phyloP scores from a whole-genome alignment of 371 early-diverging fungal species.

The Dichotomocladium elegans region DNA sequence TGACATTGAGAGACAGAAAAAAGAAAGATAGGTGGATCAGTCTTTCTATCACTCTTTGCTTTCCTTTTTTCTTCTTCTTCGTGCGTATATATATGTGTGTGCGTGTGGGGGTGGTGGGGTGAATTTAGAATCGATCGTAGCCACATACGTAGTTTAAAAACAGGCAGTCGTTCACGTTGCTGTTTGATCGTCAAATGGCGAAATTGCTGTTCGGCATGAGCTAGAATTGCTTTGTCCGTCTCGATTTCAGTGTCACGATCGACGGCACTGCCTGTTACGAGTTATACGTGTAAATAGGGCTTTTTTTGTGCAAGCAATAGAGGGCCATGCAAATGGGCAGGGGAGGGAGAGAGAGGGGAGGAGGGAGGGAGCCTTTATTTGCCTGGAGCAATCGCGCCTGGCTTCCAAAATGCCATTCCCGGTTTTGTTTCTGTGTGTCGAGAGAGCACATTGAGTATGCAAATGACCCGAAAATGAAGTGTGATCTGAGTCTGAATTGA shows the following conservation, averaged over 20 bases:
- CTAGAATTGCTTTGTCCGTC: constrained; percentile 38
- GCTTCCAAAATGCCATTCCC: constrained; percentile 63
- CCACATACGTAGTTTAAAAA: constrained; percentile 52
- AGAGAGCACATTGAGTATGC: too few relatives aligned
- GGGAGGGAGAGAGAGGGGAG: too few relatives aligned
- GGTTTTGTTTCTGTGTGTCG: background rate
- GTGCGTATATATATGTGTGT: too few relatives aligned
- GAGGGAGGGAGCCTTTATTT: too few relatives aligned
- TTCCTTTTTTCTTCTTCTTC: too few relatives aligned
- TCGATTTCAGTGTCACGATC: constrained; percentile 66
- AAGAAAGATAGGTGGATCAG: background rate
- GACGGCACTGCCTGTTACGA: constrained; percentile 63
- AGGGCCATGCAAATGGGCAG: too few relatives aligned
- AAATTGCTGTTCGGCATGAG: constrained; percentile 42
- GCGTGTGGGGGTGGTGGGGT: too few relatives aligned
- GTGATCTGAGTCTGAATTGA: too few relatives aligned
- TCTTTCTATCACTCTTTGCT: background rate
- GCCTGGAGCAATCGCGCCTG: constrained; percentile 66
- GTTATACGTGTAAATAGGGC: too few relatives aligned
- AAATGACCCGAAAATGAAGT: too few relatives aligned
- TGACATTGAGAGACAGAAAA: background rate
- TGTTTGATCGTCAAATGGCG: constrained; percentile 50
- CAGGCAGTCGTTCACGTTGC: constrained; percentile 56
- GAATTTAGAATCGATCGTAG: background rate
- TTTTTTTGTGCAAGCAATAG: too few relatives aligned